phyloP scores from a whole-genome alignment of 805 yeast genomes.

The Pichia thaimueangensis region DNA sequence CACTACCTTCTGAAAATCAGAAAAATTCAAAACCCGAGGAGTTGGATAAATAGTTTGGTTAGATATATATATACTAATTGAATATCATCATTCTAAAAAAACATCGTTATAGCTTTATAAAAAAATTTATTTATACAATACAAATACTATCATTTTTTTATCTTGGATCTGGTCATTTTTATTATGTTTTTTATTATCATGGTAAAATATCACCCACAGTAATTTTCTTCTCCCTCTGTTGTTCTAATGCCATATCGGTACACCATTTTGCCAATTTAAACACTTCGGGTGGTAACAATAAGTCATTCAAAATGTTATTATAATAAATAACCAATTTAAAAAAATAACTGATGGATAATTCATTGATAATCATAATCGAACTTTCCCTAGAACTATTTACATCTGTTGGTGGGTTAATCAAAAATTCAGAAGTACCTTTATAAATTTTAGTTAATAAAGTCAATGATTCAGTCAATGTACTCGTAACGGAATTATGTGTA shows the following conservation, averaged over 20 bases:
- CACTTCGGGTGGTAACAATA: conserved; percentile 55
- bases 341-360: conserved; percentile 57
- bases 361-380: conserved; percentile 48
- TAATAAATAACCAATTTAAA: conserved; percentile 59
- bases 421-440: conserved; percentile 43
- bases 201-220: conserved; percentile 4
- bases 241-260: conserved; percentile 55
- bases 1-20: conserved; percentile 27
- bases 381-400: conserved; percentile 11
- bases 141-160: too few relatives aligned
- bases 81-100: too few relatives aligned
- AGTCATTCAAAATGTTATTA: conserved; percentile 57
- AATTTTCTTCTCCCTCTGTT: conserved; percentile 29
- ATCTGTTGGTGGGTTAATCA: conserved; percentile 31
- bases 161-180: too few relatives aligned
- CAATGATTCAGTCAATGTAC: conserved; percentile 52
- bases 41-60: too few relatives aligned
- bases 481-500: conserved; percentile 45
- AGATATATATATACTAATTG: too few relatives aligned
- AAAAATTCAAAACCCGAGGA: neutral
- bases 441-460: conserved; percentile 56
- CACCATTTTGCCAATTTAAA: conserved; percentile 69
- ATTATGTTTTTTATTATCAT: too few relatives aligned
- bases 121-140: too few relatives aligned
- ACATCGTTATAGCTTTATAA: too few relatives aligned